Evolutionary conservation across 177 flowering plant species (phyloP), one percentile per base, ranked within the genome.

Genomic region (Vitis hybrid): DNA sequence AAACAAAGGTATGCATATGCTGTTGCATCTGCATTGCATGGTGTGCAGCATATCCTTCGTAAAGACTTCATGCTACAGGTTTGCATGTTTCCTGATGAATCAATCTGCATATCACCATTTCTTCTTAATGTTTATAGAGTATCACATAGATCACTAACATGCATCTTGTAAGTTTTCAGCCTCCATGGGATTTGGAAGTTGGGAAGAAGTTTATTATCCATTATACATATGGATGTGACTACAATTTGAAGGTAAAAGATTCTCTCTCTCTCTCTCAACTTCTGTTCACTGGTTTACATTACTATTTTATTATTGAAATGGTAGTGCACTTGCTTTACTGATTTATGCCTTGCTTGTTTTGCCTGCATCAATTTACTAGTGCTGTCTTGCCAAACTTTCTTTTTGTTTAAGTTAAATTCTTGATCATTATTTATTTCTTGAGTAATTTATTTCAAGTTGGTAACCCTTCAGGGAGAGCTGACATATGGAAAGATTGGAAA

Each of bases 61-160:
- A 89, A 94, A 76, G 97, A 96, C 78, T 96, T 96, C 65, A 96
- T 96, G 98, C 70, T 96, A 50, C 98, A 95, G 97, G 99, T 95
- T 72, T 69, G 72, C 8, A 38, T 5, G 47, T 0, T 0, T 24
- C 47, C 9, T 38, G 7, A 38, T 38, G 47, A 38, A 1, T 38
- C 47, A 38, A 38, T 38, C 47, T 38, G 9, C 7, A 38, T 8
- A 38, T 38, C 47, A 6, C 9, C 47, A 38, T 38, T 38, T 38
- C 47, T 18, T 58, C 33, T 57, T 65, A 61, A 54, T 53, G 38
- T 50, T 65, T 44, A 9, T 70, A 59, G 15, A 38, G 0, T 38
- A 38, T 38, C 8, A 38, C 47, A 38, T 38, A 1, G 47, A 38
- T 8, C 47, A 38, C 47, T 5, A 38, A 38, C 47, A 38, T 38